Evolutionary conservation across 2,329 filamentous ascomycete genomes (phyloP), one percentile per base, ranked within the genome.

Genomic region (Cadophora malorum): DNA sequence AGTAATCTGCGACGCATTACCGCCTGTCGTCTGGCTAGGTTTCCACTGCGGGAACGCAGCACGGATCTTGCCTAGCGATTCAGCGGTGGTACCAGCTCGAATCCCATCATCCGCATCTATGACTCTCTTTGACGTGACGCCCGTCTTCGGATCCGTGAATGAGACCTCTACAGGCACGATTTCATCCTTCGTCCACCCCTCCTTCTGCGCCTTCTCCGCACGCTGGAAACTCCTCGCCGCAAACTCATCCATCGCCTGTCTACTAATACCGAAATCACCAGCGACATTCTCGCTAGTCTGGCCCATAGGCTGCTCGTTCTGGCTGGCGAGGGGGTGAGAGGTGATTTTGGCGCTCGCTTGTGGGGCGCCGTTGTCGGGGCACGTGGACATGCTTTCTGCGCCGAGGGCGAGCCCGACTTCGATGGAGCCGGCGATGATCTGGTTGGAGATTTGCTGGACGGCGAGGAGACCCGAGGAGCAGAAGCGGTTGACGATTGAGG

Each of bases 281-380:
- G 95, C 95, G 92, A 98, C 97, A 76, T 94, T 82, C 83, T 98
- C 95, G 47, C 93, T 96, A 65, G 97, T 85, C 23, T 93, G 88
- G 75, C 95, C 95, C 95, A 98, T 98, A 78, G 94, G 90, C 19
- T 97, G 94, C 83, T 96, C 96, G 88, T 95, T 97, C 86, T 97
- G 96, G 76, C 91, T 91, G 28, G 93, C 87, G 78, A 95, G 90
- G 71, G 88, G 85, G 84, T 94, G 86, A 76, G 82, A 86, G 77
- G 96, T 91, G 72, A 97, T 88, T 67, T 91, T 86, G 52, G 94
- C 91, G 47, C 91, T 94, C 85, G 97, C 96, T 69, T 31, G 3
- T 1, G 90, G 87, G 19, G 97, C 94, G 69, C 95, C 95, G 63
- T 84, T 84, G 78, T 95, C 92, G 58, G 91, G 91, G 67, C 88